phyloP scores from a whole-genome alignment of 2,329 filamentous ascomycete genomes.

The Pseudocercospora macadamiae region DNA sequence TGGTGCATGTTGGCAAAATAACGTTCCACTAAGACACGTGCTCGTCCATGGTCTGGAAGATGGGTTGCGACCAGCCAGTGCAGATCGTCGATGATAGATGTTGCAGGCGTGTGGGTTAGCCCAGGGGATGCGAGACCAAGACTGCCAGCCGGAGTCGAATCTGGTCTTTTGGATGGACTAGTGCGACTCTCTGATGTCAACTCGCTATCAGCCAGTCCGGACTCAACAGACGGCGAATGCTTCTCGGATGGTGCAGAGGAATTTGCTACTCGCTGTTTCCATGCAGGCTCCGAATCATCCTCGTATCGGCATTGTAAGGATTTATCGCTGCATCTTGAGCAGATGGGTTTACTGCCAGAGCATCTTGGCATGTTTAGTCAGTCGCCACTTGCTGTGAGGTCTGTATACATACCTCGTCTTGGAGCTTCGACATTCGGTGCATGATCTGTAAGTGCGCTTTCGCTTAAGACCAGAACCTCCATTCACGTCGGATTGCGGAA shows the following conservation, averaged over 20 bases:
- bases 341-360: constrained; percentile 29
- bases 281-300: constrained; percentile 29
- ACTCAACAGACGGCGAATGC: constrained; percentile 12
- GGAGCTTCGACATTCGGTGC: constrained; percentile 25
- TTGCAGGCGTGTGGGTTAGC: constrained; percentile 6
- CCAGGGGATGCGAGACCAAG: constrained; percentile 21
- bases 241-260: constrained; percentile 11
- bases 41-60: constrained; percentile 26
- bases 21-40: constrained; percentile 26
- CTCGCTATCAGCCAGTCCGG: constrained; percentile 8
- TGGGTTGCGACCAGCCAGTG: constrained; percentile 21
- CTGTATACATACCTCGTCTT: constrained; percentile 17
- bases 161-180: constrained; percentile 20
- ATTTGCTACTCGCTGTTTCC: constrained; percentile 27
- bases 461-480: constrained; percentile 24
- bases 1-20: constrained; percentile 32
- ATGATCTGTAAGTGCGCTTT: constrained; percentile 29
- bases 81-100: constrained; percentile 21
- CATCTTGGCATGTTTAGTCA: constrained; percentile 13
- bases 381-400: background rate
- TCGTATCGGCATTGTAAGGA: constrained; percentile 26
- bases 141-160: constrained; percentile 21
- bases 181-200: constrained; percentile 15
- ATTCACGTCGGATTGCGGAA: background rate
- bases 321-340: constrained; percentile 28